These are phyloP conservation scores for Ilyonectria sp. DNA, from an alignment of 2,329 filamentous ascomycete genomes.

Conservation along the genomic window DNA sequence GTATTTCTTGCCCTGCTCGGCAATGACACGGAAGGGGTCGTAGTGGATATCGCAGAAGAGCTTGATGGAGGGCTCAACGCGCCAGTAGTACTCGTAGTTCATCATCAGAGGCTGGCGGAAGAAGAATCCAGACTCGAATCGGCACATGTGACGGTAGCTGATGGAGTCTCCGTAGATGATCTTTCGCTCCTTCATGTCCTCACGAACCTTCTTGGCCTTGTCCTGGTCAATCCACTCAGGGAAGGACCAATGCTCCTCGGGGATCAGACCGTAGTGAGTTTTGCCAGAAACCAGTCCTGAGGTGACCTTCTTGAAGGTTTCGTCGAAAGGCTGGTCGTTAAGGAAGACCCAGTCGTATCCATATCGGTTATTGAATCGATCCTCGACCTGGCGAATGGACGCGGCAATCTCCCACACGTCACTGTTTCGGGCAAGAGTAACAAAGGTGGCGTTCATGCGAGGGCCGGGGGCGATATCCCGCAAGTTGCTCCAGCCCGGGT, in stretches of 20 bases:
- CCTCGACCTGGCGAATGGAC: conserved; percentile 96
- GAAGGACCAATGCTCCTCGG: conserved; percentile 96
- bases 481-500: conserved; percentile 68
- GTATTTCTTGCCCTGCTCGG: conserved; percentile 97
- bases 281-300: conserved; percentile 91
- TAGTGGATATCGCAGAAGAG: conserved; percentile 96
- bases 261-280: conserved; percentile 91
- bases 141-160: conserved; percentile 99
- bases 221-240: conserved; percentile 96
- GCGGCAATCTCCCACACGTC: conserved; percentile 98
- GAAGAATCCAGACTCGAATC: conserved; percentile 99
- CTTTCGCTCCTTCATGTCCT: conserved; percentile 94
- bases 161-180: conserved; percentile 98
- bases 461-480: conserved; percentile 72
- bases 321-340: conserved; percentile 95
- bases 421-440: conserved; percentile 92
- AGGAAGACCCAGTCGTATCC: conserved; percentile 99
- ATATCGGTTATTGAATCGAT: conserved; percentile 97
- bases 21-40: conserved; percentile 97
- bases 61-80: conserved; percentile 96
- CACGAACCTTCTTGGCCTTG: conserved; percentile 88
- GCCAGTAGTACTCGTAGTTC: conserved; percentile 99
- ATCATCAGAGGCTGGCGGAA: conserved; percentile 94
- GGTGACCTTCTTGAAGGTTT: conserved; percentile 93
- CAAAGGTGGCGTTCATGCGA: conserved; percentile 97